Evolutionary conservation across 139 green algal species (phyloP), one percentile per base, ranked within the genome.

Genomic region (Micromonas commoda): DNA sequence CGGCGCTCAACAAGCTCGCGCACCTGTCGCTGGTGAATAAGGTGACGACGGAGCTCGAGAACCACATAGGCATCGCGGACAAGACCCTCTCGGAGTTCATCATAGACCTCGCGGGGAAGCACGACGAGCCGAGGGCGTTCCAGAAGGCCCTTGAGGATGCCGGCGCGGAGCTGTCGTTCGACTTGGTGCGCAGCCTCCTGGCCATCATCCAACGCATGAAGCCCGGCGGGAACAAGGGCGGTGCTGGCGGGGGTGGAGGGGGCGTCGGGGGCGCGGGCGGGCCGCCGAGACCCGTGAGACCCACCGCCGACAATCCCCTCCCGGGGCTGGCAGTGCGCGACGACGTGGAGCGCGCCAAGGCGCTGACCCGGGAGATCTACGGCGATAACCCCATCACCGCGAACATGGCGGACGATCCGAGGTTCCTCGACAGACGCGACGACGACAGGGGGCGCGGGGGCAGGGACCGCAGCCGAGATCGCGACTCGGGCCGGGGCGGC

Each of bases 1-100:
- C n/a, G n/a, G 71, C 52, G 72, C 33, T 78, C 31, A 33, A 45
- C 23, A 78, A 78, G 72, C 72, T 78, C 57, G 21, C 24, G 61
- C 32, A 78, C 3, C 51, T 78, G 24, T 39, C 45, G 29, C 31
- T 78, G 0, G 53, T 70, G 63, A 39, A 33, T 9, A 70, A 70
- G 63, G 63, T 70, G 13, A 70, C 63, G 63, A 57, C 45, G 9
- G 45, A 57, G 45, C 45, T 57, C 45, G 45, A 57, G 45, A 57
- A 57, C 45, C 45, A 98, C 80, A 66, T 97, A n/a, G 91, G 93
- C 13, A 88, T 98, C 19, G 89, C 86, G 4, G 94, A 98, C 79
- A 97, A 96, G 82, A 93, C 91, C 2, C 82, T 99, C 6, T 88
- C 94, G 2, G 95, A 98, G 85, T 99, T 99, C 67, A 88, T 99